Evolutionary conservation across 352 stramenopile genomes (phyloP).

Genomic region (Globisporangium rhizosaccharum): DNA sequence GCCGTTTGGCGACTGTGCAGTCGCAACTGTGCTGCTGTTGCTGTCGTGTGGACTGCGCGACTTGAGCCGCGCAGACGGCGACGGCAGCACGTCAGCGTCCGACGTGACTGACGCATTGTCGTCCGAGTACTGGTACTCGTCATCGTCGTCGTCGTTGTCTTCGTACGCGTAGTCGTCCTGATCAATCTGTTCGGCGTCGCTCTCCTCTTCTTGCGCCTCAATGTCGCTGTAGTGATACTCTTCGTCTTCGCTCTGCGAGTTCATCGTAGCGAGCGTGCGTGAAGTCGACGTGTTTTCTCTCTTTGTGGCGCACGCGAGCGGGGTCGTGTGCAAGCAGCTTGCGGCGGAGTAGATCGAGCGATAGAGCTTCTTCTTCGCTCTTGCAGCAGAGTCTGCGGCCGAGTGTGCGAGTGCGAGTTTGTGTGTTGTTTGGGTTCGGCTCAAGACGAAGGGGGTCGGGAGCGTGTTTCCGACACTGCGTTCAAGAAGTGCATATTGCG

Average conservation of each 20-base stretch:
- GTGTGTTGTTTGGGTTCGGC: too few species aligned
- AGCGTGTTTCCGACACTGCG: too few species aligned
- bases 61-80: constrained; percentile 23
- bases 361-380: too few species aligned
- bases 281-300: background rate
- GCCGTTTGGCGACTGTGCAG: constrained; percentile 28
- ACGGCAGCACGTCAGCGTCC: constrained; percentile 14
- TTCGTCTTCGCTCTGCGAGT: constrained; percentile 28
- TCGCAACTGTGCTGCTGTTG: constrained; percentile 5
- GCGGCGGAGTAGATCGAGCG: too few species aligned
- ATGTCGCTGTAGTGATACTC: constrained; percentile 85
- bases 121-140: constrained; percentile 69
- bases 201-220: constrained; percentile 47
- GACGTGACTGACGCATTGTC: constrained; percentile 32
- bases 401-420: too few species aligned
- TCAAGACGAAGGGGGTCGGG: too few species aligned
- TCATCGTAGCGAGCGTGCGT: constrained; percentile 10
- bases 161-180: constrained; percentile 11
- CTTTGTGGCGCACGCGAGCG: too few species aligned
- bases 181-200: constrained; percentile 15
- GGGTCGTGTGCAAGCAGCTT: too few species aligned
- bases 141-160: constrained; percentile 24
- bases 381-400: too few species aligned
- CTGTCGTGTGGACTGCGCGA: constrained; percentile 18
- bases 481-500: too few species aligned